Base-by-base conservation (phyloP, 2,329 filamentous ascomycete species). In the Albifimbria verrucaria region DNA sequence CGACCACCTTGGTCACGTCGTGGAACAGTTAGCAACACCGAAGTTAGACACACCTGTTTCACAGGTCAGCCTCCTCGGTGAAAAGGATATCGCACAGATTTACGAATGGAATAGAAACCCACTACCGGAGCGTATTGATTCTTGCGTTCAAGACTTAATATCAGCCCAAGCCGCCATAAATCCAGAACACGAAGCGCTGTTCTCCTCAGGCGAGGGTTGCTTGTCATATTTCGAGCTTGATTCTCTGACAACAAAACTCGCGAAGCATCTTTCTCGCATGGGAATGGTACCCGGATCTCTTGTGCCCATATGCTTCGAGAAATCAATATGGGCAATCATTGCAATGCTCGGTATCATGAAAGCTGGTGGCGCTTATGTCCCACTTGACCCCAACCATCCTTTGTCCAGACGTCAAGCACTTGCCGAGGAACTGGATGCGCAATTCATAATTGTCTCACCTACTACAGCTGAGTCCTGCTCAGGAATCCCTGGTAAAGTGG, bases 241-340 rank as follows among this genome's bases (percentile, higher is more conserved):
- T 18, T 17, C 2, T n/a, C n/a, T 28, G 7, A 76, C 77, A 0
- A 68, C 67, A 18, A 56, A 65, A 3, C 63, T 78, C 7, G 72
- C 72, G 2, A 61, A 61, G 7, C 61, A 70, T 1, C 63, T 66
- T 0, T 52, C 49, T 4, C 25, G n/a, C 4, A 18, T 36, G 18
- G 46, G 25, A 15, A 20, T 44, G 17, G 17, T 4, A 12, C 57
- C 59, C 0, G 68, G 64, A 42, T 55, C 24, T 0, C 51, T 67
- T 3, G 60, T 72, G 6, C 66, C 67, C 20, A 11, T 44, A 12
- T 23, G 18, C 42, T 23, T n/a, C 42, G 22, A 21, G 7, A 21
- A 21, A 9, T 23, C 42, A 5, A 15, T 20, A 7, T 21, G 22
- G 22, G 22, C 42, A 11, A 7, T 23, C 42, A 20, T 44, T 44